These are phyloP conservation scores for Cutaneotrichosporon sp. DNA, from an alignment of 1,284 basidiomycete genomes.

Conservation along the genomic window DNA sequence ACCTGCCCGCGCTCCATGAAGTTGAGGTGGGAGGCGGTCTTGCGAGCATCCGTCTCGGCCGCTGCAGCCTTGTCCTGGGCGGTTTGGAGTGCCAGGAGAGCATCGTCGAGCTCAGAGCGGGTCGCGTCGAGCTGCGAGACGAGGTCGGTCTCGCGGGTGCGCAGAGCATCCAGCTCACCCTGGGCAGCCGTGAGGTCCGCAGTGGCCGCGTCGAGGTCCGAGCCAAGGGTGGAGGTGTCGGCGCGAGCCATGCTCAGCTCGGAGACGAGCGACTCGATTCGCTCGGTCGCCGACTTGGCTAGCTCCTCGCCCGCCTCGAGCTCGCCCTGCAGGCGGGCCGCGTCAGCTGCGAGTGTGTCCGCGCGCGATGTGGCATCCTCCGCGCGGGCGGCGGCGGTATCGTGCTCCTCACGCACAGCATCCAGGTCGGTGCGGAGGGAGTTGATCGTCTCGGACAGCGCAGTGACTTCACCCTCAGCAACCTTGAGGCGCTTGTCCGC, in stretches of 20 bases:
- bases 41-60: constrained; percentile 11
- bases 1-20: constrained; percentile 18
- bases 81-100: not conserved
- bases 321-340: constrained; percentile 8
- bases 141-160: not conserved
- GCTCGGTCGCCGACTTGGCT: not conserved
- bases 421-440: not conserved
- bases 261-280: constrained; percentile 1
- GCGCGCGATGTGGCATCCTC: not conserved
- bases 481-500: not conserved
- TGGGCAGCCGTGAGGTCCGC: not conserved
- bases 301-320: not conserved
- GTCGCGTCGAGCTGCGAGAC: not conserved
- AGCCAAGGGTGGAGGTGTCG: not conserved
- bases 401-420: not conserved
- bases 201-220: constrained; percentile 4
- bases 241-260: not conserved
- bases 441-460: constrained; percentile 1
- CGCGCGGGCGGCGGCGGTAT: not conserved
- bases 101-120: not conserved
- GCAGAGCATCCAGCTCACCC: constrained; percentile 7
- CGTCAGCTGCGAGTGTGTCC: constrained; percentile 67
- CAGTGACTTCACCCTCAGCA: not conserved
- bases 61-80: not conserved
- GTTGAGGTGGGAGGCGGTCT: constrained; percentile 9